These are phyloP conservation scores for Phytophthora rubi DNA, from an alignment of 352 stramenopile genomes.

Conservation along the genomic window DNA sequence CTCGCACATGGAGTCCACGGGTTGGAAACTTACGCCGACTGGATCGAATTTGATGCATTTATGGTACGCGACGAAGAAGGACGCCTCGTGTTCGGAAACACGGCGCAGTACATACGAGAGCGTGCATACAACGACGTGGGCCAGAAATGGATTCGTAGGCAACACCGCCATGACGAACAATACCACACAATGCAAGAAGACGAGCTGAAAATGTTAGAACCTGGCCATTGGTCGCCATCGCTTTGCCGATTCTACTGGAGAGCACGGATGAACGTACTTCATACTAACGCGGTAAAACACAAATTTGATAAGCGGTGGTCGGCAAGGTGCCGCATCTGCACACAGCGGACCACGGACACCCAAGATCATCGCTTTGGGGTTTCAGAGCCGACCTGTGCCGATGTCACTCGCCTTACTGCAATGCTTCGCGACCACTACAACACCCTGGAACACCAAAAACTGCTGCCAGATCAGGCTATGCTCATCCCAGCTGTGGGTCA, in stretches of 20 bases:
- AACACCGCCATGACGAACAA: no score
- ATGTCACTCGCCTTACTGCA: neutral
- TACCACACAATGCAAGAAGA: neutral
- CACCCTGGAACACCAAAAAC: no score
- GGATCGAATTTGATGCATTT: no score
- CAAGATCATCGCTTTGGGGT: slow-evolving; percentile 5
- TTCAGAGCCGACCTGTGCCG: neutral
- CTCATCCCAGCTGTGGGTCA: neutral
- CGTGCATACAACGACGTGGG: no score
- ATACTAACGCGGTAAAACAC: slow-evolving; percentile 4
- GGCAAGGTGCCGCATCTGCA: neutral
- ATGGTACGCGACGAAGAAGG: no score
- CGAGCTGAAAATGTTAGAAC: neutral
- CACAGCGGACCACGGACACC: neutral
- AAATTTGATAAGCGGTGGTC: neutral
- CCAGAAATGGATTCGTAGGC: no score
- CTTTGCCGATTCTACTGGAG: slow-evolving; percentile 7
- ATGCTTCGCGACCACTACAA: no score
- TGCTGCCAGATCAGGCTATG: neutral
- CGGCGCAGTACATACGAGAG: no score
- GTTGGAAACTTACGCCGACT: no score
- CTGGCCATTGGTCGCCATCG: neutral
- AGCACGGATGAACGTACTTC: slow-evolving; percentile 1
- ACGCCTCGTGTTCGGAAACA: no score
- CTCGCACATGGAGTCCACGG: no score